phyloP scores from a whole-genome alignment of 495 filamentous ascomycete genomes.

The Aspergillus olivimuriae region DNA sequence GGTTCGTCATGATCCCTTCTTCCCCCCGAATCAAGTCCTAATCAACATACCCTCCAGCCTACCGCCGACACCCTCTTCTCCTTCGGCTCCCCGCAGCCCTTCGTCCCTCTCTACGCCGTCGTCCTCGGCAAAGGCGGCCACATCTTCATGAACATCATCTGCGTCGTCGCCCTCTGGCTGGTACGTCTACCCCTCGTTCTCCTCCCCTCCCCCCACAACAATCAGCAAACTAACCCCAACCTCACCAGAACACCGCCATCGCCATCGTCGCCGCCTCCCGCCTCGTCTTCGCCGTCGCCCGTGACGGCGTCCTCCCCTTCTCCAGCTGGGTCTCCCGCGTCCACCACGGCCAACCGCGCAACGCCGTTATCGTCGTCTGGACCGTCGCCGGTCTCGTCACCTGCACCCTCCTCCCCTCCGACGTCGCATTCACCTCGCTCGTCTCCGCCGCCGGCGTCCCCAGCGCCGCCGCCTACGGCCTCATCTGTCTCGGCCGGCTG shows the following conservation, averaged over 20 bases:
- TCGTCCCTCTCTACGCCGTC: conserved; percentile 47
- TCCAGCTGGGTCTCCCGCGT: conserved; percentile 49
- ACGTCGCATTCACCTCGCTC: conserved; percentile 49
- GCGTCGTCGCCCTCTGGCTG: conserved; percentile 43
- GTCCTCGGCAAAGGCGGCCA: conserved; percentile 48
- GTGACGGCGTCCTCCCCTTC: conserved; percentile 51
- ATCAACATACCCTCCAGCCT: conserved; percentile 21
- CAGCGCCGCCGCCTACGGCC: conserved; percentile 47
- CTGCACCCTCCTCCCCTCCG: conserved; percentile 47
- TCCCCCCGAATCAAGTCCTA: background rate
- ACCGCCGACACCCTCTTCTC: conserved; percentile 30
- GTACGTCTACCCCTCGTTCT: conserved; percentile 16
- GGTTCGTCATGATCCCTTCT: conserved; percentile 17
- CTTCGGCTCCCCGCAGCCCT: conserved; percentile 47
- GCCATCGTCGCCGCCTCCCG: conserved; percentile 50
- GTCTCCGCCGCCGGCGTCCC: conserved; percentile 45
- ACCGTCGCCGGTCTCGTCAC: conserved; percentile 41
- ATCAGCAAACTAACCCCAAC: no score
- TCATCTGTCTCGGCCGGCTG: conserved; percentile 47
- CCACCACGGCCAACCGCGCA: conserved; percentile 44
- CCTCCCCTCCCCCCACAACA: no score
- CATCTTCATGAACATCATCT: conserved; percentile 49
- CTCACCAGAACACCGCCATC: conserved; percentile 43
- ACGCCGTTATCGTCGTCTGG: conserved; percentile 51
- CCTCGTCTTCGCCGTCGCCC: conserved; percentile 50